phyloP scores from a whole-genome alignment of 1,284 basidiomycete species.

The Entoloma clypeatum region DNA sequence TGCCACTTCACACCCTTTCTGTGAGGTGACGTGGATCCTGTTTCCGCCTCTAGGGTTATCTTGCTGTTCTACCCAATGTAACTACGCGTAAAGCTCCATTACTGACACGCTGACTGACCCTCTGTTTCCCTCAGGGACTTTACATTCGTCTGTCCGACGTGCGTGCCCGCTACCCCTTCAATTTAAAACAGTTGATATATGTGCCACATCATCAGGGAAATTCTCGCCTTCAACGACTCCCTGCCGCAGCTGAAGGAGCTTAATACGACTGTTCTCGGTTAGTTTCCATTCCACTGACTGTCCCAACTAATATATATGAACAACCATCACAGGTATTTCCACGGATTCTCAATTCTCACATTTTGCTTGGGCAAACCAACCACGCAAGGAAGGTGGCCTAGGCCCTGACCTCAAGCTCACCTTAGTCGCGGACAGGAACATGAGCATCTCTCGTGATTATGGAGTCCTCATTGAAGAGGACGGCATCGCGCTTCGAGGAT shows the following conservation, averaged over 20 bases:
- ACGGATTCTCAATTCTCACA: conserved; percentile 89
- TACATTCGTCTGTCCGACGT: conserved; percentile 87
- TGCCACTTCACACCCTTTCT: conserved; percentile 5
- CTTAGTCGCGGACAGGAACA: conserved; percentile 68
- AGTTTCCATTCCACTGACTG: conserved; percentile 18
- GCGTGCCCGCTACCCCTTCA: conserved; percentile 16
- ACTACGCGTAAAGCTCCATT: not conserved
- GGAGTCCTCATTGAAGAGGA: conserved; percentile 83
- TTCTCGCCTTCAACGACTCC: conserved; percentile 88
- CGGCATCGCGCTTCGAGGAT: conserved; percentile 80
- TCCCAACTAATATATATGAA: conserved; percentile 2
- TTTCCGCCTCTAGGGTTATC: conserved; percentile 13
- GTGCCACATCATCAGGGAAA: conserved; percentile 47
- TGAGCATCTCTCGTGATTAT: conserved; percentile 73
- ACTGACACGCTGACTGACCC: too few relatives aligned
- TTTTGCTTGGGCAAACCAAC: conserved; percentile 80
- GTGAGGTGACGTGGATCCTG: conserved; percentile 3
- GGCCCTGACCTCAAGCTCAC: conserved; percentile 83
- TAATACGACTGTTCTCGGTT: conserved; percentile 74
- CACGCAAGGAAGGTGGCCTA: conserved; percentile 81
- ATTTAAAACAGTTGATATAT: not conserved
- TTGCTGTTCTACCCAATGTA: conserved; percentile 22
- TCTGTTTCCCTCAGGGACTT: conserved; percentile 49
- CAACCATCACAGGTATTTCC: conserved; percentile 60
- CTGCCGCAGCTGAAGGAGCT: conserved; percentile 70